Evolutionary conservation across 2,329 filamentous ascomycete genomes (phyloP).

Genomic region (Epichloe typhina): DNA sequence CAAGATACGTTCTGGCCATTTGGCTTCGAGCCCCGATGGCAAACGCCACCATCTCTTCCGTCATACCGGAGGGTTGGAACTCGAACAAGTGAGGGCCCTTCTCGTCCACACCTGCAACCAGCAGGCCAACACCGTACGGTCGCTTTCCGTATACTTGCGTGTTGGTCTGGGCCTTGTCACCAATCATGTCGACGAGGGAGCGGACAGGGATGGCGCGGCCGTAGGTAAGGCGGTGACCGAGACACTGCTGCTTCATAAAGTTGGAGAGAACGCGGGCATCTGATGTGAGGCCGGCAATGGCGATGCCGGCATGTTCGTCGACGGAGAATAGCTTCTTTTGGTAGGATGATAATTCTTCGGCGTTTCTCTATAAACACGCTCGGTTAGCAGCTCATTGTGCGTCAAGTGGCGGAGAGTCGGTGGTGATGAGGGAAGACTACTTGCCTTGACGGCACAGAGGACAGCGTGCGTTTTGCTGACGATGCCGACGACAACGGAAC

Average conservation of each 20-base stretch:
- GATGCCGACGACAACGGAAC: constrained; percentile 92
- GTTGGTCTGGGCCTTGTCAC: constrained; percentile 92
- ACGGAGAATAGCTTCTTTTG: constrained; percentile 98
- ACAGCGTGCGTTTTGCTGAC: constrained; percentile 97
- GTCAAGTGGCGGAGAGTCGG: not conserved
- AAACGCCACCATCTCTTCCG: constrained; percentile 92
- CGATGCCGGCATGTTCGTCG: constrained; percentile 89
- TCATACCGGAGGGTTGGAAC: constrained; percentile 93
- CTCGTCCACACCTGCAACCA: constrained; percentile 89
- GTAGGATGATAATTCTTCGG: constrained; percentile 98
- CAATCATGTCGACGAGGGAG: constrained; percentile 81
- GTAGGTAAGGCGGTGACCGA: constrained; percentile 90
- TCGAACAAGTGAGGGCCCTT: constrained; percentile 93
- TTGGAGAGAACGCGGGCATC: constrained; percentile 98
- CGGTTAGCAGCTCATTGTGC: no score
- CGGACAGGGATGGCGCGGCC: constrained; percentile 85
- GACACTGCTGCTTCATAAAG: constrained; percentile 99
- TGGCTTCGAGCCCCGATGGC: constrained; percentile 92
- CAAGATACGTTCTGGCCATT: constrained; percentile 95
- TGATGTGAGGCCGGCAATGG: constrained; percentile 91
- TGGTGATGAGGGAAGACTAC: constrained; percentile 1
- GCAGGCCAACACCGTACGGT: constrained; percentile 86
- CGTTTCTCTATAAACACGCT: constrained; percentile 58
- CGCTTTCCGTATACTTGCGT: constrained; percentile 95
- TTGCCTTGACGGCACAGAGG: constrained; percentile 89